Percentiles rank a stretch among this genome's conserved stretches.
phyloP scores from a whole-genome alignment of 2,329 filamentous ascomycete genomes.

The Dactylellina cionopaga region DNA sequence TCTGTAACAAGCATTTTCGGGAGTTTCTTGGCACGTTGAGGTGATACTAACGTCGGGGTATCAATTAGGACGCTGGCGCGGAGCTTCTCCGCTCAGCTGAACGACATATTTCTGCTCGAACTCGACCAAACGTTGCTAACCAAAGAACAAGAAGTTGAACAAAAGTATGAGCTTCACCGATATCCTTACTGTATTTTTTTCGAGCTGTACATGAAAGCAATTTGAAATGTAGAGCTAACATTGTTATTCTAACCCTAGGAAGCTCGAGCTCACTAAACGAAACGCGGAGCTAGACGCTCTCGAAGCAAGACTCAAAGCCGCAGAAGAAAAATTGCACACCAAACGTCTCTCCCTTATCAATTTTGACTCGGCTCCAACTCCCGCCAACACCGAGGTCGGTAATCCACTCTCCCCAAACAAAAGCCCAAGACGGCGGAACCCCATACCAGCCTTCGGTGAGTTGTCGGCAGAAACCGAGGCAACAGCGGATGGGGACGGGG shows the following conservation, averaged over 20 bases:
- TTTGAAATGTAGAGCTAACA: neutral
- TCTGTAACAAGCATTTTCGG: neutral
- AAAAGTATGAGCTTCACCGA: slow-evolving; percentile 54
- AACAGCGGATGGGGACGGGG: slow-evolving; percentile 15
- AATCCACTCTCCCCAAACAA: slow-evolving; percentile 24
- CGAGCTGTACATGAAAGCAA: too few relatives aligned
- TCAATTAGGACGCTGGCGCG: slow-evolving; percentile 55
- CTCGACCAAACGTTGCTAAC: slow-evolving; percentile 54
- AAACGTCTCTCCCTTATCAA: slow-evolving; percentile 36
- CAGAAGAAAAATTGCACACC: slow-evolving; percentile 54
- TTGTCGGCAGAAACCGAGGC: slow-evolving; percentile 21
- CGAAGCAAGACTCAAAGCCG: slow-evolving; percentile 56
- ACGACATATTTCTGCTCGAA: slow-evolving; percentile 57
- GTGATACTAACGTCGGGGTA: slow-evolving; percentile 20
- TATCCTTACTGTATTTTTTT: neutral
- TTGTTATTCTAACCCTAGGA: slow-evolving; percentile 45
- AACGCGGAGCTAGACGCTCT: slow-evolving; percentile 56
- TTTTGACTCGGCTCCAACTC: slow-evolving; percentile 21
- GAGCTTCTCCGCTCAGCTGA: slow-evolving; percentile 57
- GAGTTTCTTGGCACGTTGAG: slow-evolving; percentile 24
- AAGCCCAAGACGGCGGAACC: slow-evolving; percentile 43
- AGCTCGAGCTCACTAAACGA: slow-evolving; percentile 56
- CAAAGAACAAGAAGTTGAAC: slow-evolving; percentile 55
- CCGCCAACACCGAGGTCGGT: slow-evolving; percentile 41
- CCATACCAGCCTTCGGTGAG: slow-evolving; percentile 41